A percentile compares a stretch with the other conserved stretches of the same genome.
These are phyloP conservation scores for Eimeria falciformis DNA, from an alignment of 169 alveolate species.

Conservation along the genomic window DNA sequence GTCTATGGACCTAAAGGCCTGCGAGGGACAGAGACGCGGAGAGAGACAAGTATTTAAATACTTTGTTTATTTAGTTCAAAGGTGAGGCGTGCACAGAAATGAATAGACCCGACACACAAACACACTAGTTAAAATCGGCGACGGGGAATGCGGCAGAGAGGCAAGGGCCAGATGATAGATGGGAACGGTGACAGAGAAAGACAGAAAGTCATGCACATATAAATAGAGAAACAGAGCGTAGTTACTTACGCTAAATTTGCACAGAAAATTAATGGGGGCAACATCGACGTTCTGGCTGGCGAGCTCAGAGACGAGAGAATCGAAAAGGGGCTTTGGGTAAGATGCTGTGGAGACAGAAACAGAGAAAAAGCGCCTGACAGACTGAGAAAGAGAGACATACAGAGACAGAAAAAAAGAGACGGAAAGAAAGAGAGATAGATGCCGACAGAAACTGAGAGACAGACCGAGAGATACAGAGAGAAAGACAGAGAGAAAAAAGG, in stretches of 20 bases:
- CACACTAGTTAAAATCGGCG: not conserved
- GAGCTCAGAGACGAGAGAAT: not conserved
- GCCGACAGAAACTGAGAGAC: too few species aligned
- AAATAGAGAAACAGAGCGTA: not conserved
- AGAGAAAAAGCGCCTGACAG: not conserved
- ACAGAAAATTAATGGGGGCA: not conserved
- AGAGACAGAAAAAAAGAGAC: not conserved
- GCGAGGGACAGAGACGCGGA: not conserved
- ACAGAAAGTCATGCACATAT: not conserved
- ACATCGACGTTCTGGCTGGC: not conserved
- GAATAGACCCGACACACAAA: too few species aligned
- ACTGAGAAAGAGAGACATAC: not conserved
- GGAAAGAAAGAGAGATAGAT: not conserved
- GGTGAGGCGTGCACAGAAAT: too few species aligned
- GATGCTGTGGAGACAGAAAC: not conserved
- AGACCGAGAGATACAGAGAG: not conserved
- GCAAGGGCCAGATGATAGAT: not conserved
- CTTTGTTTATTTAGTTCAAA: too few species aligned
- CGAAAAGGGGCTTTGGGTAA: not conserved
- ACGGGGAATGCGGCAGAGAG: not conserved
- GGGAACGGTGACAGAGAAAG: not conserved
- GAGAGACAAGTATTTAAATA: not conserved
- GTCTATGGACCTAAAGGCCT: not conserved
- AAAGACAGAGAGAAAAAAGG: constrained; percentile 16
- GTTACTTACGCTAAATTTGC: not conserved